Percentiles rank a stretch among this genome's conserved stretches.
phyloP scores from a whole-genome alignment of 192 early-diverging fungal species.

The Oehlia diaphana region DNA sequence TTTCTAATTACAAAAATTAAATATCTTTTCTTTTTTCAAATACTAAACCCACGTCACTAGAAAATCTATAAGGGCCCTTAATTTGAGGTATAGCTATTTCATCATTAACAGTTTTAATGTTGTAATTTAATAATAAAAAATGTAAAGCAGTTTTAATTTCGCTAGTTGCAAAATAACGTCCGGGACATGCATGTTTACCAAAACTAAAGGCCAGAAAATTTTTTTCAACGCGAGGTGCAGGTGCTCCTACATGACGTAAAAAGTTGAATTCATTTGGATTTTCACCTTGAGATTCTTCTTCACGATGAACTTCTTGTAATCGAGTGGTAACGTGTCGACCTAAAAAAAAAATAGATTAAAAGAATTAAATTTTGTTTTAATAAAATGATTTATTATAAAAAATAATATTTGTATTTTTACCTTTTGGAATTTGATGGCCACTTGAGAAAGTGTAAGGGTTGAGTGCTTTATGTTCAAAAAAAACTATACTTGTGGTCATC shows the following conservation, averaged over 20 bases:
- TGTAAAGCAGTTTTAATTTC: background rate
- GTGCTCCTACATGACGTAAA: background rate
- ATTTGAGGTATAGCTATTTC: background rate
- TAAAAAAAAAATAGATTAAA: background rate
- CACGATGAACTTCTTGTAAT: background rate
- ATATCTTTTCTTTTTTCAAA: background rate
- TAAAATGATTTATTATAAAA: background rate
- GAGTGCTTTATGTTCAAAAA: background rate
- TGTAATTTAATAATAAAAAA: conserved; percentile 4
- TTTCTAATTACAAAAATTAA: too few species aligned
- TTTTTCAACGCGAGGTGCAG: background rate
- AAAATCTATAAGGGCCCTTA: background rate
- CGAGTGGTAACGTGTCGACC: background rate
- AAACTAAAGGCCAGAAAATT: background rate
- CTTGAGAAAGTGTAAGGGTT: background rate
- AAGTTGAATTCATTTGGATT: background rate
- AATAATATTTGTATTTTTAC: background rate
- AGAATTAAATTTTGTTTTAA: background rate
- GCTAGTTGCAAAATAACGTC: background rate
- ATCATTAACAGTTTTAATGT: background rate
- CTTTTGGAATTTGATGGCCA: conserved; percentile 14
- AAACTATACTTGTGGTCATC: background rate
- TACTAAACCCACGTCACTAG: background rate
- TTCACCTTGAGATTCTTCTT: background rate
- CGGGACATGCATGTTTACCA: conserved; percentile 20